Evolutionary conservation across 768 basidiomycete species (phyloP).

Genomic region (Amanita inopinata): DNA sequence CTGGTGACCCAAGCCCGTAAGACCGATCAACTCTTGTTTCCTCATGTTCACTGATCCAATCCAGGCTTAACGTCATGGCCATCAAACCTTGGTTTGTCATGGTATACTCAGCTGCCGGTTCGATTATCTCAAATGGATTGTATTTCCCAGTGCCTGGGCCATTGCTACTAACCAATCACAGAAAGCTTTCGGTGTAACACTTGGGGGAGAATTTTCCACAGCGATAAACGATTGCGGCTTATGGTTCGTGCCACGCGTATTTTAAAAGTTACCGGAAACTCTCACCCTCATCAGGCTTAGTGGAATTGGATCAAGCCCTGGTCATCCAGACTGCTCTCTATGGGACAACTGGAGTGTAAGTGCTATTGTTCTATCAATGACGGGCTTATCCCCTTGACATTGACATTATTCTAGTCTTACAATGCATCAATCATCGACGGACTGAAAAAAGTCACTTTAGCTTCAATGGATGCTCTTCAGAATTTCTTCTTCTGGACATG

Average conservation of each 20-base stretch:
- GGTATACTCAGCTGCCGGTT: constrained; percentile 11
- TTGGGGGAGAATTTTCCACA: constrained; percentile 77
- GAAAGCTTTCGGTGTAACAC: constrained; percentile 63
- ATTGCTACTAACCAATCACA: constrained; percentile 51
- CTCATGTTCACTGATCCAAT: constrained; percentile 9
- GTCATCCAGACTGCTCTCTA: constrained; percentile 24
- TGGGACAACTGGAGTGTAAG: constrained; percentile 40
- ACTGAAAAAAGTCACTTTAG: constrained; percentile 57
- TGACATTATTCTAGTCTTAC: constrained; percentile 34
- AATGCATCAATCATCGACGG: constrained; percentile 43
- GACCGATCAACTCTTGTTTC: constrained; percentile 15
- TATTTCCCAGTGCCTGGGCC: constrained; percentile 32
- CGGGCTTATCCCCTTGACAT: neutral
- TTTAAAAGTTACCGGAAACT: constrained; percentile 12
- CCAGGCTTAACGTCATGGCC: constrained; percentile 30
- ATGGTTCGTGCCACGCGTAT: constrained; percentile 43
- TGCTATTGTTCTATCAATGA: neutral
- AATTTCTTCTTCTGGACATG: constrained; percentile 97
- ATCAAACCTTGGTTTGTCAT: constrained; percentile 33
- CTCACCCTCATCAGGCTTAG: constrained; percentile 34
- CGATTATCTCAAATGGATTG: constrained; percentile 16
- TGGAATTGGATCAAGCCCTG: constrained; percentile 30
- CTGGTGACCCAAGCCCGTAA: constrained; percentile 30
- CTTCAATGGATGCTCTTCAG: constrained; percentile 85
- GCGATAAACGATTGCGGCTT: constrained; percentile 73